Conservation (phyloP, 176 grass and related monocot species). For the Oropetium thomaeum region DNA sequence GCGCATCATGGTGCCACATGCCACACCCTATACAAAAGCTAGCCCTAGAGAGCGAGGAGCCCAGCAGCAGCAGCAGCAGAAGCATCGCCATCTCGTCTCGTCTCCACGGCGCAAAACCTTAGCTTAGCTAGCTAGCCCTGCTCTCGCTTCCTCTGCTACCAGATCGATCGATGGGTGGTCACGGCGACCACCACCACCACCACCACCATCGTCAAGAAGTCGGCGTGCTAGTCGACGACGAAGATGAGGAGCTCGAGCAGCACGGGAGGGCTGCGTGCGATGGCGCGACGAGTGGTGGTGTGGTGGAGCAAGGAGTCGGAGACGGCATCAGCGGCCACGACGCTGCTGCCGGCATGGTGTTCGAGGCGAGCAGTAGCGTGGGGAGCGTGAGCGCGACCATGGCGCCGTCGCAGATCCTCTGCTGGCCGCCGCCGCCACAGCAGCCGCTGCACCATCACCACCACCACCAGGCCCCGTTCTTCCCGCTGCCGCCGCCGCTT, state of each 20-base stretch:
- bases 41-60: slow-evolving; percentile 38
- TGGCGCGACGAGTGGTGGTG: slow-evolving; percentile 36
- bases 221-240: slow-evolving; percentile 39
- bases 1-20: slow-evolving; percentile 69
- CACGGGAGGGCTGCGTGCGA: slow-evolving; percentile 24
- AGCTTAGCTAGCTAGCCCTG: not conserved
- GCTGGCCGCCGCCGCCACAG: slow-evolving; percentile 23
- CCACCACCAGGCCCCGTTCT: slow-evolving; percentile 40
- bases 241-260: slow-evolving; percentile 43
- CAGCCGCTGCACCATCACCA: slow-evolving; percentile 39
- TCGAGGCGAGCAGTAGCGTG: slow-evolving; percentile 52
- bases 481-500: slow-evolving; percentile 53
- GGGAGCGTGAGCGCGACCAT: slow-evolving; percentile 56
- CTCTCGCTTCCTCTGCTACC: not conserved
- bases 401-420: slow-evolving; percentile 42
- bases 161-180: slow-evolving; percentile 35
- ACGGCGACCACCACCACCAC: slow-evolving; percentile 17
- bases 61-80: slow-evolving; percentile 41
- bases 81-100: slow-evolving; percentile 25
- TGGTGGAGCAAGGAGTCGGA: slow-evolving; percentile 34
- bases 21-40: slow-evolving; percentile 60
- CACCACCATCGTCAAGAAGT: slow-evolving; percentile 34
- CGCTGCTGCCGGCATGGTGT: slow-evolving; percentile 44
- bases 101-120: slow-evolving; percentile 10
- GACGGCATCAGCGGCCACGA: slow-evolving; percentile 15